Conservation (phyloP, 352 stramenopile species). For the Globisporangium splendens region DNA sequence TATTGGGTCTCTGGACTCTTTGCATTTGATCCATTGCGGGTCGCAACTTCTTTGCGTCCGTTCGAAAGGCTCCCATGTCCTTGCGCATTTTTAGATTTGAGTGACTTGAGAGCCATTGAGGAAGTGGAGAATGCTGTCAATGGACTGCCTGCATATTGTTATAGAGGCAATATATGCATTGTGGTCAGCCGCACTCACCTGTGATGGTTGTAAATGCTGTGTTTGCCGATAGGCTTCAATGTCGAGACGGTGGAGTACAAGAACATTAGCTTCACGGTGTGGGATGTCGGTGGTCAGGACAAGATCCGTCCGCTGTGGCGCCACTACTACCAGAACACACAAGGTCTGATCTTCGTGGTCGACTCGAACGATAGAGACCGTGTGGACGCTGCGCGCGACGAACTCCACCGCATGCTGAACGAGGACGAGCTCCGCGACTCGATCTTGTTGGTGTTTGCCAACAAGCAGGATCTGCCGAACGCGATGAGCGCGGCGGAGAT, state of each 20-base stretch:
- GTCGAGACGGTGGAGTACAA: conserved; percentile 99
- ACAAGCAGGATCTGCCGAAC: conserved; percentile 99
- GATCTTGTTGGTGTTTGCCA: conserved; percentile 97
- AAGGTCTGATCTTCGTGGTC: conserved; percentile 99
- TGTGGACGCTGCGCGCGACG: conserved; percentile 95
- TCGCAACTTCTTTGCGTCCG: too few species aligned
- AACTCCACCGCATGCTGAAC: conserved; percentile 98
- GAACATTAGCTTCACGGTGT: conserved; percentile 99
- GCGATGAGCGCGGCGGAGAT: conserved; percentile 98
- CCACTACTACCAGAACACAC: conserved; percentile 99
- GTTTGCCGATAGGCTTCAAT: conserved; percentile 89
- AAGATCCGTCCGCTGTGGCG: conserved; percentile 98
- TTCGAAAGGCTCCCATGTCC: too few species aligned
- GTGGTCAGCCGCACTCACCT: too few species aligned
- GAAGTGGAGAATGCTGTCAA: too few species aligned
- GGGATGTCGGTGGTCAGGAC: conserved; percentile 99
- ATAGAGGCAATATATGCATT: too few species aligned
- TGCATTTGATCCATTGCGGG: too few species aligned
- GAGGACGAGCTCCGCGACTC: conserved; percentile 97
- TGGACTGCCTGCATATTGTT: too few species aligned
- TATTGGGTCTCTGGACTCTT: background rate
- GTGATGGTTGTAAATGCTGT: background rate
- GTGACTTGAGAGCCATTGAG: too few species aligned
- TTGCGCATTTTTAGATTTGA: too few species aligned
- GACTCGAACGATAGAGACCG: conserved; percentile 98